phyloP scores from a whole-genome alignment of 768 basidiomycete genomes.

The Podaxis sp. region DNA sequence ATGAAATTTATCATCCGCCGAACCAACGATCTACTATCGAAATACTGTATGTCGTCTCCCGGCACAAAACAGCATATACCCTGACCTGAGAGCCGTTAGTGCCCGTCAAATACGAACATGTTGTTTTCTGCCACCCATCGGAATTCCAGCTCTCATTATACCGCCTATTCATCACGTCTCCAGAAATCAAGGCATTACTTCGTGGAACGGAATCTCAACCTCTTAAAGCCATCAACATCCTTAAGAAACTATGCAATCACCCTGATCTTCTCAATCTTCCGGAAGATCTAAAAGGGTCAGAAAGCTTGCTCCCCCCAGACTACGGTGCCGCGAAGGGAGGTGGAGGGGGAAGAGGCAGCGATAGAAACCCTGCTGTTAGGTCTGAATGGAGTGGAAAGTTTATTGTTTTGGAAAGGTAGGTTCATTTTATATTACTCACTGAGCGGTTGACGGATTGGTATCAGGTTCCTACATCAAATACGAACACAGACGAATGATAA shows the following conservation, averaged over 20 bases:
- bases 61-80: slow-evolving; percentile 4
- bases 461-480: slow-evolving; percentile 83
- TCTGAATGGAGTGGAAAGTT: slow-evolving; percentile 93
- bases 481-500: slow-evolving; percentile 85
- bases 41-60: slow-evolving; percentile 71
- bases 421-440: not conserved
- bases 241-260: slow-evolving; percentile 96
- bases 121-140: slow-evolving; percentile 89
- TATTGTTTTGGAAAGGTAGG: slow-evolving; percentile 84
- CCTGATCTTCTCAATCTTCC: slow-evolving; percentile 89
- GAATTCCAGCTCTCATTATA: slow-evolving; percentile 85
- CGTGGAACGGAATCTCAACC: slow-evolving; percentile 89
- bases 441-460: not conserved
- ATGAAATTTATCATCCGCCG: slow-evolving; percentile 93
- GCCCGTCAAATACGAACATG: slow-evolving; percentile 98
- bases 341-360: slow-evolving; percentile 40
- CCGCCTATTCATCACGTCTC: slow-evolving; percentile 87
- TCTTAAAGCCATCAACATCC: slow-evolving; percentile 91
- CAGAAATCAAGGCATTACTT: slow-evolving; percentile 87
- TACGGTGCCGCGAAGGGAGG: slow-evolving; percentile 40
- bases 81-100: slow-evolving; percentile 47
- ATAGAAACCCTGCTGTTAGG: slow-evolving; percentile 54
- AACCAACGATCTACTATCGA: slow-evolving; percentile 92
- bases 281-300: slow-evolving; percentile 79
- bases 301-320: slow-evolving; percentile 63